Evolutionary conservation across 2,329 filamentous ascomycete genomes (phyloP).

Genomic region (Penicillium sp.): DNA sequence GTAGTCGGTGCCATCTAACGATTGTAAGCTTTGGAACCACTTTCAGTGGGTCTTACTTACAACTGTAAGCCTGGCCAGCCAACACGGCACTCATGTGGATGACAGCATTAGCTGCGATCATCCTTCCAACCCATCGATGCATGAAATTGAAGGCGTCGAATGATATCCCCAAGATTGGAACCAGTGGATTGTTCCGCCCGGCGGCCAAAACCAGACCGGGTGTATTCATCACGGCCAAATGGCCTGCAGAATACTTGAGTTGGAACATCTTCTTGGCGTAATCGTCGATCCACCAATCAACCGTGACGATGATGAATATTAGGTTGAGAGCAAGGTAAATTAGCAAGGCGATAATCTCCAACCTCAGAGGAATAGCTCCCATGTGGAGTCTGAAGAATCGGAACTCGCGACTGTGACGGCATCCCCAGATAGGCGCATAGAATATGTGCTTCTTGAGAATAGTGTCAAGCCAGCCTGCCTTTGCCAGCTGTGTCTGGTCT

Average conservation of each 20-base stretch:
- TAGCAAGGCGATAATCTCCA: constrained; percentile 69
- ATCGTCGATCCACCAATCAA: constrained; percentile 34
- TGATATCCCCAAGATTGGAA: constrained; percentile 74
- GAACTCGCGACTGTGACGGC: constrained; percentile 73
- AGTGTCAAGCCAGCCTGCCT: constrained; percentile 16
- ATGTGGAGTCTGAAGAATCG: constrained; percentile 67
- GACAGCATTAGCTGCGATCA: constrained; percentile 67
- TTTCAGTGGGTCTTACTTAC: constrained; percentile 14
- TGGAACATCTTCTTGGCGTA: constrained; percentile 35
- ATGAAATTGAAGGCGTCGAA: constrained; percentile 94
- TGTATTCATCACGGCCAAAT: constrained; percentile 82
- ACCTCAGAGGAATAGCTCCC: constrained; percentile 72
- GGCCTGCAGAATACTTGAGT: constrained; percentile 79
- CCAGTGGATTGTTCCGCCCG: constrained; percentile 87
- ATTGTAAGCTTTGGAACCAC: neutral
- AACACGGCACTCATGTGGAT: constrained; percentile 60
- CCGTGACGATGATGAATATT: constrained; percentile 61
- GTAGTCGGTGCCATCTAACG: constrained; percentile 58
- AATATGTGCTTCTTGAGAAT: constrained; percentile 44
- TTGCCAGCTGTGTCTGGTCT: constrained; percentile 25
- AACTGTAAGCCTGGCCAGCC: constrained; percentile 18
- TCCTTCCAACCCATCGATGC: constrained; percentile 77
- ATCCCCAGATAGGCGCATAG: constrained; percentile 67
- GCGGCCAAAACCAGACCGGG: constrained; percentile 84
- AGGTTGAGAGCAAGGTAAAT: constrained; percentile 70